Evolutionary conservation across 192 early-diverging fungal genomes (phyloP), one percentile per base, ranked within the genome.

Genomic region (Backusella luteola): DNA sequence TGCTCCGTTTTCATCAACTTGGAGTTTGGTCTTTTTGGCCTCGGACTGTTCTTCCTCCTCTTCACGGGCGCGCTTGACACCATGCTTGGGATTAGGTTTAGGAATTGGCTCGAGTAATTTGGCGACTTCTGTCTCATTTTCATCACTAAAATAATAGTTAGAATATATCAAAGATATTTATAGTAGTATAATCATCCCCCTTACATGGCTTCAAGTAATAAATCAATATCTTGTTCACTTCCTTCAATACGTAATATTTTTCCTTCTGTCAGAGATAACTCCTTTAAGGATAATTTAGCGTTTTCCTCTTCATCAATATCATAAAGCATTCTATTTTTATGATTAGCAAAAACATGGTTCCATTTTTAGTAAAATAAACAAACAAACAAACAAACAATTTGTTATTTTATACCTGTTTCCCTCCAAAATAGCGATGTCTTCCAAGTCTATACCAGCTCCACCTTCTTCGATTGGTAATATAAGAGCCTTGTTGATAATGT

Each of bases 261-360:
- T 29, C 89, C 89, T 73, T 92, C 82, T 39, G 74, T 79, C 8
- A 98, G 67, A 2, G 85, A 84, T 26, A 98, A 79, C 1, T 86
- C 85, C 21, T 85, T 81, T 63, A 97, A 82, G 0, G 90, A 77
- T 56, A 79, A 80, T 5, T 77, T 80, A 12, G 87, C 73, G 74
- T 96, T 96, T 67, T 98, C 96, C 34, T 96, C 93, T 75, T 93
- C 95, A 35, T 99, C 97, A 11, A 90, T 83, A 79, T 99, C 96
- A 74, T 96, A 96, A 63, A 98, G 77, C 21, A 96, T 85, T 74
- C 91, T 93, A 77, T 49, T 46, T 8, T 34, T 14, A 32, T 32
- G 32, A 46, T 32, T 19, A 35, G 0, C 1, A 46, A 29, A 35
- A 23, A 36, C 9, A 59, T 53, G 3, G n/a, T 36, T 34, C 26